A percentile compares a stretch with the other conserved stretches of the same genome.
Evolutionary conservation across 805 yeast genomes (phyloP).

Genomic region (Kodamaea restingae): DNA sequence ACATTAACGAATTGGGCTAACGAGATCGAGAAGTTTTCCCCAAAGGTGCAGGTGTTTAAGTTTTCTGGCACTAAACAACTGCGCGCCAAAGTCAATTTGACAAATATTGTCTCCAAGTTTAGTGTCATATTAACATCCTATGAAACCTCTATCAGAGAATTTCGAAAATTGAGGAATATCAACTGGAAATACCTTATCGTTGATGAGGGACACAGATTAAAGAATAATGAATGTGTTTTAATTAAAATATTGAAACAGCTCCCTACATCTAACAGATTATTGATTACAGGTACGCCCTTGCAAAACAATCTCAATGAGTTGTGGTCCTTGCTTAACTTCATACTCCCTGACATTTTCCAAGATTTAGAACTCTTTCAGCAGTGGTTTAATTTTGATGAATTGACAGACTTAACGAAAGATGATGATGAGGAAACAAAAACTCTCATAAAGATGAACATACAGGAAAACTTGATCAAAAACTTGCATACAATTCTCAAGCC

Average conservation of each 20-base stretch:
- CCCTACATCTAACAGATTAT: constrained; percentile 63
- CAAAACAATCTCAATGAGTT: constrained; percentile 88
- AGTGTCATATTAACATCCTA: constrained; percentile 76
- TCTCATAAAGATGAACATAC: constrained; percentile 53
- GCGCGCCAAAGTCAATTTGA: constrained; percentile 43
- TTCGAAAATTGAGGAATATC: constrained; percentile 45
- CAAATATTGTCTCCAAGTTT: constrained; percentile 12
- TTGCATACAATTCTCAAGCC: constrained; percentile 88
- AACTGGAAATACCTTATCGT: constrained; percentile 84
- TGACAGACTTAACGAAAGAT: constrained; percentile 33
- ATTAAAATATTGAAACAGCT: constrained; percentile 68
- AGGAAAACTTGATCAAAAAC: constrained; percentile 58
- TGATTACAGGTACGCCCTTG: constrained; percentile 93
- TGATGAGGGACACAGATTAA: constrained; percentile 93
- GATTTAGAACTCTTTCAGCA: constrained; percentile 86
- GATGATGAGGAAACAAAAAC: constrained; percentile 43
- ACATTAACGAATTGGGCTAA: constrained; percentile 82
- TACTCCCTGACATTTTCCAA: constrained; percentile 88
- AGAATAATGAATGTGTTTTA: constrained; percentile 75
- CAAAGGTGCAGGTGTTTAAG: constrained; percentile 54
- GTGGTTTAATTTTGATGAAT: constrained; percentile 84
- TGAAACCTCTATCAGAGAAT: constrained; percentile 73
- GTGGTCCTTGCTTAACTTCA: constrained; percentile 89
- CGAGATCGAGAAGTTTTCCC: constrained; percentile 74
- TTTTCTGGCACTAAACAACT: constrained; percentile 62